Evolutionary conservation across 176 grass and related monocot genomes (phyloP).

Genomic region (Poa annua): DNA sequence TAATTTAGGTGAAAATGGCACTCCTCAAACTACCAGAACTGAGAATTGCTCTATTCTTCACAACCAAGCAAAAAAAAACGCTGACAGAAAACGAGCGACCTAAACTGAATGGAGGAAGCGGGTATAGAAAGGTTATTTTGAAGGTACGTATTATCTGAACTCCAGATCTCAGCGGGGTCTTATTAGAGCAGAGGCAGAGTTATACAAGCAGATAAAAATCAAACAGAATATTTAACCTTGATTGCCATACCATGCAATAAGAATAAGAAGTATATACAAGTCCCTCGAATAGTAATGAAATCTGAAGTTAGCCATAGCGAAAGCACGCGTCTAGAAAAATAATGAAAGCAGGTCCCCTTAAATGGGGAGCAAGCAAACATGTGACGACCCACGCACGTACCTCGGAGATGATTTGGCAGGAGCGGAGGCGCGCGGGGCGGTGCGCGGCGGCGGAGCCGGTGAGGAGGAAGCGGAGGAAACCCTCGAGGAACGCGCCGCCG

Average conservation of each 20-base stretch:
- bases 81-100: neutral
- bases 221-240: neutral
- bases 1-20: neutral
- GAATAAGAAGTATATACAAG: neutral
- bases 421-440: slow-evolving; percentile 64
- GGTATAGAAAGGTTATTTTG: no score
- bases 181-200: neutral
- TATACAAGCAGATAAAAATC: neutral
- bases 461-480: slow-evolving; percentile 75
- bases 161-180: neutral
- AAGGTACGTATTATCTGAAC: no score
- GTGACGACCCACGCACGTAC: slow-evolving; percentile 21
- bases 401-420: slow-evolving; percentile 88
- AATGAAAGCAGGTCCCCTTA: neutral
- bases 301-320: slow-evolving; percentile 2
- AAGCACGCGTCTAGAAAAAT: neutral
- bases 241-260: neutral
- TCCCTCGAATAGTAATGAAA: neutral
- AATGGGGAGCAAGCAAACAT: neutral
- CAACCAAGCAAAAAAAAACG: neutral
- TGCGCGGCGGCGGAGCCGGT: slow-evolving; percentile 51
- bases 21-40: neutral
- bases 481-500: slow-evolving; percentile 62
- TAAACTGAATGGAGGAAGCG: neutral
- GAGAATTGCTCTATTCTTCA: neutral